Percentiles rank a stretch among this genome's conserved stretches.
These are phyloP conservation scores for Marsdenia floribunda DNA, from an alignment of 257 asterid genomes.

Conservation along the genomic window DNA sequence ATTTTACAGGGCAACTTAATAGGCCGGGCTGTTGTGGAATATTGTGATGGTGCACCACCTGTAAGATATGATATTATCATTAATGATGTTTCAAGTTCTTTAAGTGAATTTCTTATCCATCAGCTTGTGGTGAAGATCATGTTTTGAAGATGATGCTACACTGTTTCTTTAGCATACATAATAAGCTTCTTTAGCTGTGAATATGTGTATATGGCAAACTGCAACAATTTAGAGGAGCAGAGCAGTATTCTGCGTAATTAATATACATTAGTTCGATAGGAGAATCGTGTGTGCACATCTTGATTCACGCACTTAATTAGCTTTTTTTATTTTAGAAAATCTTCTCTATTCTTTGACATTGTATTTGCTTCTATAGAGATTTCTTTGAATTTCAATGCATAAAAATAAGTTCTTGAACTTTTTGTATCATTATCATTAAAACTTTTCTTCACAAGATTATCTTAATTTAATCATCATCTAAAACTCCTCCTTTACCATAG, in stretches of 20 bases:
- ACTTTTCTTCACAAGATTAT: too few species aligned
- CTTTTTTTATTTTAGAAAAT: background rate
- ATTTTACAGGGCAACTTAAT: constrained; percentile 73
- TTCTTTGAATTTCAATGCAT: background rate
- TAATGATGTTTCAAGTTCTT: constrained; percentile 3
- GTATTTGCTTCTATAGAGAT: background rate
- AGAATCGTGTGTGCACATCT: background rate
- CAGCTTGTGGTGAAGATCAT: background rate
- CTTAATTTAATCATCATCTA: background rate
- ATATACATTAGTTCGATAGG: background rate
- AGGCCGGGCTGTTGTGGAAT: constrained; percentile 85
- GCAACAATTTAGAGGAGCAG: background rate
- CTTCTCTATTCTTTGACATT: background rate
- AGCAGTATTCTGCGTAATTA: background rate
- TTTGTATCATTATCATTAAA: too few species aligned
- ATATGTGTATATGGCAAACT: background rate
- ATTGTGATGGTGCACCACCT: constrained; percentile 89
- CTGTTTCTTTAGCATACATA: background rate
- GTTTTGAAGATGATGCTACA: background rate
- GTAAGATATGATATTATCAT: constrained; percentile 41
- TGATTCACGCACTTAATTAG: background rate
- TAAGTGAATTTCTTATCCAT: background rate
- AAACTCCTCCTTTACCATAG: background rate
- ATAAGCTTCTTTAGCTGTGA: background rate
- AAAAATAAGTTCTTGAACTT: background rate